Conservation (phyloP, 2,329 filamentous ascomycete genomes). For the Graphilbum sp. region DNA sequence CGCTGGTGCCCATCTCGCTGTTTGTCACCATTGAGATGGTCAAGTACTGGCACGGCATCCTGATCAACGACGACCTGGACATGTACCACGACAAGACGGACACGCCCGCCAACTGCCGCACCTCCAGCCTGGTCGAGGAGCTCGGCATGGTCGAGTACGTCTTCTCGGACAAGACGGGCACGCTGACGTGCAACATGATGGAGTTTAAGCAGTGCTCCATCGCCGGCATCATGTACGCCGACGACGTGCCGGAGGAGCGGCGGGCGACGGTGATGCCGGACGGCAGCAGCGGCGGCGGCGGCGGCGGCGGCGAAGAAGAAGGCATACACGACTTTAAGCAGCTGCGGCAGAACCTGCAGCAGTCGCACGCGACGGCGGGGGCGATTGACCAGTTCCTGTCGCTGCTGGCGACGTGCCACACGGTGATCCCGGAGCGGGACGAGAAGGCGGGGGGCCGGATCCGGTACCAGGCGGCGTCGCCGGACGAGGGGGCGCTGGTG, state of each 20-base stretch:
- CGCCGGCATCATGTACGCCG: slow-evolving; percentile 82
- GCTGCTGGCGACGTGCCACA: slow-evolving; percentile 81
- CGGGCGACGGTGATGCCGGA: slow-evolving; percentile 59
- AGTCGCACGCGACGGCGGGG: slow-evolving; percentile 29
- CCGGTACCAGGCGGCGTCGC: slow-evolving; percentile 95
- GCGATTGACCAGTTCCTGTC: slow-evolving; percentile 68
- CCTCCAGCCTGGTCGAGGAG: slow-evolving; percentile 91
- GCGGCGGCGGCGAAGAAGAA: slow-evolving; percentile 59
- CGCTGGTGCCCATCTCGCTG: slow-evolving; percentile 88
- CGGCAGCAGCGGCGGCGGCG: too few species aligned
- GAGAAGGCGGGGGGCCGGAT: slow-evolving; percentile 66
- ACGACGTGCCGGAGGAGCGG: slow-evolving; percentile 81
- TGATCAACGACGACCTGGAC: slow-evolving; percentile 94
- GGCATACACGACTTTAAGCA: slow-evolving; percentile 75
- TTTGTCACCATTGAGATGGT: slow-evolving; percentile 97
- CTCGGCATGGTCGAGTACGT: slow-evolving; percentile 97
- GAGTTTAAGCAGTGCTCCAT: slow-evolving; percentile 95
- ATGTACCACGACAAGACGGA: slow-evolving; percentile 96
- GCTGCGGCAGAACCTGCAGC: slow-evolving; percentile 50
- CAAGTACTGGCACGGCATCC: slow-evolving; percentile 94
- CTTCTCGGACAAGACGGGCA: slow-evolving; percentile 90
- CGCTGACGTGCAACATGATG: slow-evolving; percentile 87
- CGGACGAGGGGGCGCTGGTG: slow-evolving; percentile 92
- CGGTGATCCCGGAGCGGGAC: slow-evolving; percentile 82
- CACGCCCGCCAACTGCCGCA: slow-evolving; percentile 88